Evolutionary conservation across 805 yeast genomes (phyloP).

Genomic region (Candida fluviatilis): DNA sequence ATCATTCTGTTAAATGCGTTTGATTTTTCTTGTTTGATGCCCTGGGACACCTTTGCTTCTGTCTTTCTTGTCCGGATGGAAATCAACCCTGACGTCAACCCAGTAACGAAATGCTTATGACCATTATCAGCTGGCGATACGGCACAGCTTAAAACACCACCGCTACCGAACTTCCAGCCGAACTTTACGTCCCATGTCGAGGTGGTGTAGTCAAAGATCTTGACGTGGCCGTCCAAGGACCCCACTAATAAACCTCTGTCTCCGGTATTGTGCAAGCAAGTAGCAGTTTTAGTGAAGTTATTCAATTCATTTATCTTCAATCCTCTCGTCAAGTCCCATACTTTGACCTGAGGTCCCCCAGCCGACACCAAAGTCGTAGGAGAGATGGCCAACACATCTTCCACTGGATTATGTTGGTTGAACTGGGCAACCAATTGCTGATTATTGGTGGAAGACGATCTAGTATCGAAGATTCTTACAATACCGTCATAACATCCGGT

Average conservation of each 20-base stretch:
- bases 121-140: slow-evolving; percentile 66
- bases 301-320: slow-evolving; percentile 64
- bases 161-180: slow-evolving; percentile 92
- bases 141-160: slow-evolving; percentile 86
- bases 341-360: slow-evolving; percentile 76
- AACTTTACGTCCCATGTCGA: slow-evolving; percentile 82
- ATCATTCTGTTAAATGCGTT: slow-evolving; percentile 75
- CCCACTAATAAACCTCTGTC: slow-evolving; percentile 86
- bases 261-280: slow-evolving; percentile 71
- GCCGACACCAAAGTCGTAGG: slow-evolving; percentile 77
- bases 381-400: slow-evolving; percentile 70
- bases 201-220: slow-evolving; percentile 77
- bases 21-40: slow-evolving; percentile 46
- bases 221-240: slow-evolving; percentile 95
- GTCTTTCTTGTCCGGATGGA: slow-evolving; percentile 85
- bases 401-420: slow-evolving; percentile 74
- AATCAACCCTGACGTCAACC: slow-evolving; percentile 83
- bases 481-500: slow-evolving; percentile 94
- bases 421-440: slow-evolving; percentile 57
- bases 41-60: slow-evolving; percentile 51
- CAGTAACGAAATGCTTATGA: slow-evolving; percentile 85
- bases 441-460: slow-evolving; percentile 30
- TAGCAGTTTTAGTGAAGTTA: slow-evolving; percentile 92
- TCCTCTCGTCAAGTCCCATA: slow-evolving; percentile 89
- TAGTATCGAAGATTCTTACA: slow-evolving; percentile 79